These are phyloP conservation scores for Gardenia jasminoides DNA, from an alignment of 257 asterid genomes.

Conservation along the genomic window DNA sequence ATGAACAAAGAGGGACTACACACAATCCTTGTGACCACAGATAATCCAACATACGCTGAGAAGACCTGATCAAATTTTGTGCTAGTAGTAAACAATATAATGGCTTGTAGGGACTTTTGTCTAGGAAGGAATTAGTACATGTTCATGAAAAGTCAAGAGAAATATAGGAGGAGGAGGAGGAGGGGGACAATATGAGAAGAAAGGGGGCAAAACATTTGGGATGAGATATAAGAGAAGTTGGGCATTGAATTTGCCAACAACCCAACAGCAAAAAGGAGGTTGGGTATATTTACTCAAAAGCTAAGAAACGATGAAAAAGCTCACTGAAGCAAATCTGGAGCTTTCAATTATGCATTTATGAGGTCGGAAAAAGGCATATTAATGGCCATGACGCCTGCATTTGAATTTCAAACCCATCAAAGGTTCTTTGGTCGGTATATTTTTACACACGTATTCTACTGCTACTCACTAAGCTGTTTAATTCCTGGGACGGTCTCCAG, in stretches of 20 bases:
- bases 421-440: conserved; percentile 20
- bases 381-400: conserved; percentile 40
- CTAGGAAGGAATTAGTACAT: conserved; percentile 12
- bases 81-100: background rate
- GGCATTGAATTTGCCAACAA: conserved; percentile 43
- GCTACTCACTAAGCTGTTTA: background rate
- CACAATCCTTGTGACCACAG: conserved; percentile 8
- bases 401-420: conserved; percentile 50
- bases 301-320: conserved; percentile 60
- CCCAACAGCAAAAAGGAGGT: conserved; percentile 36
- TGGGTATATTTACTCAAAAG: conserved; percentile 43
- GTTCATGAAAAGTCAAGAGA: conserved; percentile 5
- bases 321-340: conserved; percentile 68
- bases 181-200: too few species aligned
- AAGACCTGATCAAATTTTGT: background rate
- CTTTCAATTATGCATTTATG: conserved; percentile 73
- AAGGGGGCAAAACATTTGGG: conserved; percentile 12
- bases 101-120: background rate
- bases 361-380: conserved; percentile 59
- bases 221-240: conserved; percentile 1
- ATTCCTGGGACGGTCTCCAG: conserved; percentile 6
- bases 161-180: background rate
- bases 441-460: background rate
- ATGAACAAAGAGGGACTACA: background rate
- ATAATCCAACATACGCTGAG: background rate